These are phyloP conservation scores for Nematodospora anomalae DNA, from an alignment of 1,139 yeast genomes.

Conservation along the genomic window DNA sequence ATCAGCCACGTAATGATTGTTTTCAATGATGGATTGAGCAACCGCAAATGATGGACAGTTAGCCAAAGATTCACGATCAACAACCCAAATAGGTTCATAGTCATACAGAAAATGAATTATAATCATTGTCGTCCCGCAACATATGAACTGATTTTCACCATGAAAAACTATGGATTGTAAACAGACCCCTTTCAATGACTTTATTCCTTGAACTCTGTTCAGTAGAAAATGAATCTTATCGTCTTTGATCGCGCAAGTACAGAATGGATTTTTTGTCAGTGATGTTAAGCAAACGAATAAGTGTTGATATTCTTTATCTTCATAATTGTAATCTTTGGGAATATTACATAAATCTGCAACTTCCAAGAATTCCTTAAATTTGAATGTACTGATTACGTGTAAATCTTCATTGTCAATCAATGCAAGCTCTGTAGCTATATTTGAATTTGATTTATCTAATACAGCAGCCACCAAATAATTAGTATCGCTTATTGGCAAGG, in stretches of 20 bases:
- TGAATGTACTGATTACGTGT: slow-evolving; percentile 1
- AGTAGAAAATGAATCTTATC: slow-evolving; percentile 1
- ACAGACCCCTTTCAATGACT: slow-evolving; percentile 1
- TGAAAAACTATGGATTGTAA: slow-evolving; percentile 2
- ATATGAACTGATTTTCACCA: slow-evolving; percentile 2
- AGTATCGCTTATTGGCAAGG: slow-evolving; percentile 4
- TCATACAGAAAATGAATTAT: not conserved
- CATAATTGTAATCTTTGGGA: not conserved
- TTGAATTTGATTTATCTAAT: slow-evolving; percentile 2
- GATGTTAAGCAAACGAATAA: slow-evolving; percentile 8
- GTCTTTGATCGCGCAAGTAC: slow-evolving; percentile 6
- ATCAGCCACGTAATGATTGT: slow-evolving; percentile 7
- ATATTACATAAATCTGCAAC: slow-evolving; percentile 9
- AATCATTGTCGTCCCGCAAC: not conserved
- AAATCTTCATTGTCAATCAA: slow-evolving; percentile 7
- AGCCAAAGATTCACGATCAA: not conserved
- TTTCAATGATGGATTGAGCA: slow-evolving; percentile 2
- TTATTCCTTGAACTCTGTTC: not conserved
- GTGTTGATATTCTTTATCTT: not conserved
- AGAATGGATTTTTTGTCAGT: slow-evolving; percentile 1
- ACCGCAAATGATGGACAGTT: slow-evolving; percentile 6
- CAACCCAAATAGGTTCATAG: not conserved
- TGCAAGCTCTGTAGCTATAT: slow-evolving; percentile 4
- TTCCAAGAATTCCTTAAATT: slow-evolving; percentile 4
- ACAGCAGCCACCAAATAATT: slow-evolving; percentile 8